Conservation (phyloP, 2,329 filamentous ascomycete genomes). For the Fonsecaea multimorphosa region DNA sequence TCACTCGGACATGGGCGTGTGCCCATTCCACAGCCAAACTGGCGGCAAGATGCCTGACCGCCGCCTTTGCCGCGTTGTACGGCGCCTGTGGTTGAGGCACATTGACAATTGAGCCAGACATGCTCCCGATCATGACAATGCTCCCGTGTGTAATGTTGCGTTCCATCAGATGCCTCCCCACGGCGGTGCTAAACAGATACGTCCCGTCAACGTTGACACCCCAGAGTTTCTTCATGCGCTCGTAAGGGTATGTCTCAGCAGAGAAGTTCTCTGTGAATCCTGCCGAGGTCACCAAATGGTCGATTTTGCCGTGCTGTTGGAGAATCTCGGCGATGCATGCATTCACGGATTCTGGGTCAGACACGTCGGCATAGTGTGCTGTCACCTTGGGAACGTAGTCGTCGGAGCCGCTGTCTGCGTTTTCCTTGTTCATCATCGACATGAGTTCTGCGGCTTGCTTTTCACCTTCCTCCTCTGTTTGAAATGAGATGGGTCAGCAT, state of each 20-base stretch:
- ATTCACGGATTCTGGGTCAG: slow-evolving; percentile 78
- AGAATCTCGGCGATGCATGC: slow-evolving; percentile 73
- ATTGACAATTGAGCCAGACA: slow-evolving; percentile 93
- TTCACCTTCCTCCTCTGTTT: slow-evolving; percentile 78
- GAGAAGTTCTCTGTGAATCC: slow-evolving; percentile 97
- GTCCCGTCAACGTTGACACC: slow-evolving; percentile 79
- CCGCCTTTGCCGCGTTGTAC: slow-evolving; percentile 93
- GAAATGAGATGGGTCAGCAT: not conserved
- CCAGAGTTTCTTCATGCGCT: slow-evolving; percentile 92
- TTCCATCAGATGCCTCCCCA: slow-evolving; percentile 76
- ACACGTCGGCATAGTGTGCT: slow-evolving; percentile 87
- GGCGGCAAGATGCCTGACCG: slow-evolving; percentile 83
- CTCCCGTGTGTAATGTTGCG: slow-evolving; percentile 70
- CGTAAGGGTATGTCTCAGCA: slow-evolving; percentile 86
- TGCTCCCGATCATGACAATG: slow-evolving; percentile 94
- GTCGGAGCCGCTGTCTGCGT: slow-evolving; percentile 70
- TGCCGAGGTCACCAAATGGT: slow-evolving; percentile 92
- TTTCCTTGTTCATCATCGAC: slow-evolving; percentile 68
- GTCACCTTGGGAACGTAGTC: slow-evolving; percentile 74
- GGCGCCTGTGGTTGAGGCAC: slow-evolving; percentile 92
- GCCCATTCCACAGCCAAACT: slow-evolving; percentile 96
- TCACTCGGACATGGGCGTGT: slow-evolving; percentile 83
- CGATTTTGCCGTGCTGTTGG: slow-evolving; percentile 76
- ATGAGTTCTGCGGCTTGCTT: slow-evolving; percentile 76
- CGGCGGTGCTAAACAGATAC: slow-evolving; percentile 47